phyloP scores from a whole-genome alignment of 2,329 filamentous ascomycete species.

The Ophiostoma novo-ulmi region DNA sequence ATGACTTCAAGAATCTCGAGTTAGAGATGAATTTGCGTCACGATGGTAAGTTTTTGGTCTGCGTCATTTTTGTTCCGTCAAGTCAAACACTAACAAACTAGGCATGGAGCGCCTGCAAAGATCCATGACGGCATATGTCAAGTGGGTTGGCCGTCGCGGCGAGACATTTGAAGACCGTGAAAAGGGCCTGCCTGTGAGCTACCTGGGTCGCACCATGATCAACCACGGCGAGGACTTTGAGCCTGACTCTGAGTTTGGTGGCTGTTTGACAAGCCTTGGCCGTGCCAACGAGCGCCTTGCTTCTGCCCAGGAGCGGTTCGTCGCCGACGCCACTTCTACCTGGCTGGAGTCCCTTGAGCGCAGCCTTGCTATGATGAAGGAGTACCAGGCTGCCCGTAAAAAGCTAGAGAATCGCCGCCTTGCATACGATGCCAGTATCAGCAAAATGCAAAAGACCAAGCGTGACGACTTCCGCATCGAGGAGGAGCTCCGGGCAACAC shows the following conservation, averaged over 20 bases:
- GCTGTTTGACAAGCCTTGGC: conserved; percentile 73
- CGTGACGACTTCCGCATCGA: conserved; percentile 90
- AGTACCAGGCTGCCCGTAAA: conserved; percentile 87
- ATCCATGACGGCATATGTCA: conserved; percentile 80
- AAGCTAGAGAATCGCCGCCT: conserved; percentile 87
- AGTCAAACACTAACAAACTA: conserved; percentile 18
- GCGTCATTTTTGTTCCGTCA: background rate
- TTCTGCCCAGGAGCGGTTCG: conserved; percentile 77
- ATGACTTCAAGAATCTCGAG: conserved; percentile 88
- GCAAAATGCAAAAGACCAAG: conserved; percentile 89
- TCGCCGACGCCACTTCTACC: conserved; percentile 67
- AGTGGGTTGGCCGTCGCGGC: conserved; percentile 77
- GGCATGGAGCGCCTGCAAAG: conserved; percentile 87
- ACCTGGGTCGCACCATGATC: conserved; percentile 81
- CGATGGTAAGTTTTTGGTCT: conserved; percentile 59
- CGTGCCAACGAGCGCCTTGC: conserved; percentile 84
- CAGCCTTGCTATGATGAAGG: conserved; percentile 90
- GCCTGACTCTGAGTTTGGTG: conserved; percentile 82
- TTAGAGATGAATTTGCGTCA: conserved; percentile 84
- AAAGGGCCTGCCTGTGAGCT: conserved; percentile 72
- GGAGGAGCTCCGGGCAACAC: conserved; percentile 84
- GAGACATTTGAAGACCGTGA: conserved; percentile 79
- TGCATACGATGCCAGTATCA: conserved; percentile 82
- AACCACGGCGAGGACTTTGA: conserved; percentile 90
- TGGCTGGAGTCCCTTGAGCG: conserved; percentile 92